Conservation (phyloP, 108 stramenopile species). For the Cyclostephanos invisitatus region DNA sequence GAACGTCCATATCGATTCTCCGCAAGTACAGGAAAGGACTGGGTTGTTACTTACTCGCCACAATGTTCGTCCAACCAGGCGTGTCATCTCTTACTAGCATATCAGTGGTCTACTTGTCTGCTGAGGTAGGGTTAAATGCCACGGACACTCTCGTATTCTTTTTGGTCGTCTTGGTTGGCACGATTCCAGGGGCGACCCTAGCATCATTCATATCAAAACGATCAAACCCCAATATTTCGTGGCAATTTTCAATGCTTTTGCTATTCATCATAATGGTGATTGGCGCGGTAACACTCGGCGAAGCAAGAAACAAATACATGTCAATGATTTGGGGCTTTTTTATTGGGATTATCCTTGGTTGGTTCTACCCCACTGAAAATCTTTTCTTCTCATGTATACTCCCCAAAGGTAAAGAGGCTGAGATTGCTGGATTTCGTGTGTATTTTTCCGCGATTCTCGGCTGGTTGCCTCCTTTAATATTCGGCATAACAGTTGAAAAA, state of each 20-base stretch:
- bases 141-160: slow-evolving; percentile 60
- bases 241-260: slow-evolving; percentile 39
- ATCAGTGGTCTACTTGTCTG: slow-evolving; percentile 57
- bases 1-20: slow-evolving; percentile 49
- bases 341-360: slow-evolving; percentile 22
- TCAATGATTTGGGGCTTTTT: slow-evolving; percentile 29
- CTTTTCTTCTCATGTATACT: slow-evolving; percentile 49
- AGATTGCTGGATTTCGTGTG: slow-evolving; percentile 58
- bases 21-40: slow-evolving; percentile 42
- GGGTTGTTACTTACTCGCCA: slow-evolving; percentile 56
- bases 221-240: slow-evolving; percentile 51
- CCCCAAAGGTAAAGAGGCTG: slow-evolving; percentile 59
- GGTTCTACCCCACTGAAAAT: slow-evolving; percentile 69
- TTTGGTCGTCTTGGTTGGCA: slow-evolving; percentile 39
- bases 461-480: slow-evolving; percentile 58
- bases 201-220: slow-evolving; percentile 35
- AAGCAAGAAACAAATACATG: slow-evolving; percentile 20
- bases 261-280: slow-evolving; percentile 20
- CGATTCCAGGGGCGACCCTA: slow-evolving; percentile 47
- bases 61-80: slow-evolving; percentile 59
- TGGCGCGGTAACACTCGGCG: slow-evolving; percentile 38
- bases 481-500: slow-evolving; percentile 33
- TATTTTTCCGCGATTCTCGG: slow-evolving; percentile 49
- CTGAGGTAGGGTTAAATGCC: slow-evolving; percentile 44
- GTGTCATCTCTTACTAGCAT: slow-evolving; percentile 37